These are phyloP conservation scores for Chondrus crispus DNA, from an alignment of 23 red algal species.

Conservation along the genomic window DNA sequence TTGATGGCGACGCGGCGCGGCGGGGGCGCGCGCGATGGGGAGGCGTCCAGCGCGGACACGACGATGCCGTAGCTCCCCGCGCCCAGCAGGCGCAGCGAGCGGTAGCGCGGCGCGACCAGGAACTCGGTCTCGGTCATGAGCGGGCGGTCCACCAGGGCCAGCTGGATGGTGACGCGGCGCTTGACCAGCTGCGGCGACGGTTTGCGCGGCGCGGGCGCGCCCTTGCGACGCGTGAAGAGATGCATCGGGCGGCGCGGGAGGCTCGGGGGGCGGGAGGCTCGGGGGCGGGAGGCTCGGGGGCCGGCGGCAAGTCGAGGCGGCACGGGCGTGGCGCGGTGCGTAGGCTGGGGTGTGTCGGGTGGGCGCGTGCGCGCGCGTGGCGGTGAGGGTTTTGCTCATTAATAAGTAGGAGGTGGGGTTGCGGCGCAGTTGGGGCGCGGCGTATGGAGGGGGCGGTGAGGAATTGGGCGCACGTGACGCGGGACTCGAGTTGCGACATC, in stretches of 20 bases:
- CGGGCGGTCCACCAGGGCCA: slow-evolving; percentile 38
- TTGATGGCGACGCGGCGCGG: slow-evolving; percentile 92
- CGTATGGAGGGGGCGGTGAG: too few relatives aligned
- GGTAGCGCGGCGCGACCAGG: slow-evolving; percentile 58
- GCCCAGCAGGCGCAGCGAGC: slow-evolving; percentile 58
- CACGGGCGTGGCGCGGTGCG: not conserved
- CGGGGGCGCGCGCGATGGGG: not conserved
- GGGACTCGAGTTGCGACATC: too few relatives aligned
- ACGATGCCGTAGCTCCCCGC: slow-evolving; percentile 89
- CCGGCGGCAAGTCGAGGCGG: not conserved
- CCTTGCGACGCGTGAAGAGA: not conserved
- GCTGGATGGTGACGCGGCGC: slow-evolving; percentile 7
- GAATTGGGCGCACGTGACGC: too few relatives aligned
- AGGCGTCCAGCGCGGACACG: slow-evolving; percentile 35
- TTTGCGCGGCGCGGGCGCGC: not conserved
- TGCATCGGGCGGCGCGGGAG: not conserved
- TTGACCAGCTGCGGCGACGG: slow-evolving; percentile 1
- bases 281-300: not conserved
- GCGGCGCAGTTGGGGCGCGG: too few relatives aligned
- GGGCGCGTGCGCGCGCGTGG: not conserved
- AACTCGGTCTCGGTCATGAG: slow-evolving; percentile 54
- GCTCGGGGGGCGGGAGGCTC: not conserved
- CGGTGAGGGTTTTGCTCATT: too few relatives aligned
- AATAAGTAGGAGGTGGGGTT: too few relatives aligned
- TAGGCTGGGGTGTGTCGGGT: not conserved